Evolutionary conservation across 1,284 basidiomycete species (phyloP).

Genomic region (Apiotrichum gracile): DNA sequence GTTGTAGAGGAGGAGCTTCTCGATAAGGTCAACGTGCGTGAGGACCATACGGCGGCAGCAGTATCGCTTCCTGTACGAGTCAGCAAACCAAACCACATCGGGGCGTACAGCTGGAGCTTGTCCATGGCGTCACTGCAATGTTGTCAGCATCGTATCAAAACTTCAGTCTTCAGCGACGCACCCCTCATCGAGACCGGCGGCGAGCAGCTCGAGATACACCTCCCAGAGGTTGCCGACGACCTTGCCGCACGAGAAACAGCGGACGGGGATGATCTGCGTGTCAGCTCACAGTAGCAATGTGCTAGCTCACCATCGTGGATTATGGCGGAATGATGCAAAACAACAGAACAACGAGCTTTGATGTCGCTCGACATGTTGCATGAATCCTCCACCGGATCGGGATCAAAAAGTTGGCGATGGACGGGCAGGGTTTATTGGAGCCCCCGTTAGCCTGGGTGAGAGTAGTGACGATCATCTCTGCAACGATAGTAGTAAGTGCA

Average conservation of each 20-base stretch:
- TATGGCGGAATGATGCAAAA: no score
- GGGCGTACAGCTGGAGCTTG: constrained; percentile 62
- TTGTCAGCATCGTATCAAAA: neutral
- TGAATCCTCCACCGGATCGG: neutral
- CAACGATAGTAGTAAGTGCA: no score
- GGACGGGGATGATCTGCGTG: constrained; percentile 47
- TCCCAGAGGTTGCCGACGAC: constrained; percentile 92
- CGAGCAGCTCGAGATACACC: constrained; percentile 70
- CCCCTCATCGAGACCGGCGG: constrained; percentile 77
- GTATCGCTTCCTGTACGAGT: constrained; percentile 62
- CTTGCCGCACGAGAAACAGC: constrained; percentile 80
- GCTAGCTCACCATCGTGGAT: neutral
- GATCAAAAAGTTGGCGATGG: neutral
- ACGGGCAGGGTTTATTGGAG: neutral
- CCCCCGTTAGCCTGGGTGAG: no score
- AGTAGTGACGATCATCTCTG: no score
- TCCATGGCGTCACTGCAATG: constrained; percentile 81
- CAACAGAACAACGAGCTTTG: neutral
- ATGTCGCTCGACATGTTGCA: no score
- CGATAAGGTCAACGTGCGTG: constrained; percentile 87
- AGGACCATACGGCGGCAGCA: constrained; percentile 97
- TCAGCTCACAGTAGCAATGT: no score
- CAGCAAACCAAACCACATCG: no score
- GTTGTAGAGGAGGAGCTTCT: constrained; percentile 92
- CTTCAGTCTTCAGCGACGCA: constrained; percentile 47